A percentile compares a stretch with the other conserved stretches of the same genome.
Evolutionary conservation across 768 basidiomycete species (phyloP).

Genomic region (Phylloporus scabripes): DNA sequence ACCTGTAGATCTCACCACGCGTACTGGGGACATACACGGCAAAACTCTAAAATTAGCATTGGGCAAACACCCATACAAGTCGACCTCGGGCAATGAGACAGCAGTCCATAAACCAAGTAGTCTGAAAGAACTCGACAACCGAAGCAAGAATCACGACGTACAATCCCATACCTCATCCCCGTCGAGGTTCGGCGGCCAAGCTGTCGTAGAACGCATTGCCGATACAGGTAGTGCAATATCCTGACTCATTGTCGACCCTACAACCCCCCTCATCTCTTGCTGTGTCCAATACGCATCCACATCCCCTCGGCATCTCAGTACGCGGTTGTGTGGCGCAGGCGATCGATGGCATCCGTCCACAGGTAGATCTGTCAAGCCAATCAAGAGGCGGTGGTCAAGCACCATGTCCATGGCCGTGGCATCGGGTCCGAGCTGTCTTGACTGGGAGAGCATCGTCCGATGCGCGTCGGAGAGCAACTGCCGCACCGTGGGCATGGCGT

Average conservation of each 20-base stretch:
- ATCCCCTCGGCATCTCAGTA: constrained; percentile 26
- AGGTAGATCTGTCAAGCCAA: constrained; percentile 4
- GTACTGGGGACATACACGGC: constrained; percentile 5
- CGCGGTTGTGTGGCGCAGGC: constrained; percentile 17
- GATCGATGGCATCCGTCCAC: constrained; percentile 1
- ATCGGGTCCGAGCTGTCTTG: constrained; percentile 27
- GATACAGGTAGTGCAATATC: constrained; percentile 32
- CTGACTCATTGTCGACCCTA: constrained; percentile 1
- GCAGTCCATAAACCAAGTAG: constrained; percentile 14
- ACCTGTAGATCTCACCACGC: constrained; percentile 26
- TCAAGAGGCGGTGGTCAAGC: constrained; percentile 31
- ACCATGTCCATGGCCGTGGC: constrained; percentile 45
- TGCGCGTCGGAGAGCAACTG: constrained; percentile 27
- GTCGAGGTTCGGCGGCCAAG: constrained; percentile 24
- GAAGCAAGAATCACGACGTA: constrained; percentile 9
- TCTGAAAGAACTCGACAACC: constrained; percentile 13
- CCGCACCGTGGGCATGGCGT: constrained; percentile 4
- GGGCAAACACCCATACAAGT: constrained; percentile 19
- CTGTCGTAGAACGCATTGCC: constrained; percentile 42
- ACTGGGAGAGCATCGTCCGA: constrained; percentile 25
- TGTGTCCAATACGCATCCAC: constrained; percentile 36
- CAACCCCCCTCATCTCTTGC: constrained; percentile 14
- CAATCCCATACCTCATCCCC: constrained; percentile 20
- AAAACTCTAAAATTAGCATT: constrained; percentile 21
- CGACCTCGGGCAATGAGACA: constrained; percentile 16